Conservation (phyloP, 2,329 filamentous ascomycete species). For the Cladophialophora chaetospira region DNA sequence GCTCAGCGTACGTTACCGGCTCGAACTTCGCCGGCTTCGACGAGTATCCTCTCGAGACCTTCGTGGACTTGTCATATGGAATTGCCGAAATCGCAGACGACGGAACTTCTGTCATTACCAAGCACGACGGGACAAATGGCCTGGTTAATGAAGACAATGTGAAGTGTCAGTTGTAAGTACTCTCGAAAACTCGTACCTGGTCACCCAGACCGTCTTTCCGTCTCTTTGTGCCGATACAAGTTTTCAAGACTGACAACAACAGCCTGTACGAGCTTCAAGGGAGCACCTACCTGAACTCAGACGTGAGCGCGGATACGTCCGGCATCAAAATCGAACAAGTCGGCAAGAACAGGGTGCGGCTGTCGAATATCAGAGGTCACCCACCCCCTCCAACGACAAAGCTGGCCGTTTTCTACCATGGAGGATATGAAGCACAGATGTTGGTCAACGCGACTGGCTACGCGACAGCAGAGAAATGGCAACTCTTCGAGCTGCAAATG, state of each 20-base stretch:
- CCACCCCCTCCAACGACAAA: conserved; percentile 56
- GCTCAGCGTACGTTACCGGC: conserved; percentile 57
- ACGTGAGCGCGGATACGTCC: conserved; percentile 35
- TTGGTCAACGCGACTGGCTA: conserved; percentile 53
- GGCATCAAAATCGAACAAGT: conserved; percentile 42
- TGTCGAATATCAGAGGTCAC: conserved; percentile 45
- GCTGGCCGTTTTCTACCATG: conserved; percentile 53
- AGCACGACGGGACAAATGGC: conserved; percentile 50
- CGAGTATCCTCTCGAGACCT: conserved; percentile 42
- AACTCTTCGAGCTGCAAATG: conserved; percentile 37
- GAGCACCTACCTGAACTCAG: conserved; percentile 51
- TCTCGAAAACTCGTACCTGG: no score
- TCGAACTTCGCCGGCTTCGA: conserved; percentile 57
- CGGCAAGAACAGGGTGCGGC: conserved; percentile 36
- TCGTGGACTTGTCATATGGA: conserved; percentile 50
- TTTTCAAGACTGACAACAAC: no score
- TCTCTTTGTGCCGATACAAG: no score
- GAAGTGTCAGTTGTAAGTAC: conserved; percentile 54
- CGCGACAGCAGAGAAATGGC: conserved; percentile 52
- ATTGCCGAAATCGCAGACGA: conserved; percentile 53
- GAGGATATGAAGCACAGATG: conserved; percentile 51
- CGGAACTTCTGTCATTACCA: conserved; percentile 53
- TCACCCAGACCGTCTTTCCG: no score
- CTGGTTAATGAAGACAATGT: conserved; percentile 46
- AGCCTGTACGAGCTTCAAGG: conserved; percentile 55